Conservation (phyloP, 768 basidiomycete species). For the Amanita brunnescens region DNA sequence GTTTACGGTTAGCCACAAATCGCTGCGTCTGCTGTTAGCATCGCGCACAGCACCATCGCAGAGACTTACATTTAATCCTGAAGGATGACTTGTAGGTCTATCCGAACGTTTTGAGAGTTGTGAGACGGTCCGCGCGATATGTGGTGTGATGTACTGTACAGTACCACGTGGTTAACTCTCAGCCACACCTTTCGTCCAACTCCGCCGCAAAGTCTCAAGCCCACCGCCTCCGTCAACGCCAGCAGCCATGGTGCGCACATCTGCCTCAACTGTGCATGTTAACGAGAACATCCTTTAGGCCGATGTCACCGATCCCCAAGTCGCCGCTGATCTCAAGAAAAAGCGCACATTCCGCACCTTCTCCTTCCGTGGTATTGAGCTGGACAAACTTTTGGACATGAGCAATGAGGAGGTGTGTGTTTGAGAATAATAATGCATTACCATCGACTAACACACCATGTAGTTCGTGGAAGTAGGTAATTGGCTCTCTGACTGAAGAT, state of each 20-base stretch:
- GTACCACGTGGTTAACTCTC: constrained; percentile 38
- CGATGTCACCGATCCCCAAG: constrained; percentile 86
- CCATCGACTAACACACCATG: constrained; percentile 3
- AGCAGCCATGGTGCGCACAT: constrained; percentile 32
- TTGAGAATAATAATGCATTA: neutral
- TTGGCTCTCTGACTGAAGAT: neutral
- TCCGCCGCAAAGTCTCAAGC: constrained; percentile 22
- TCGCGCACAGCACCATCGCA: neutral
- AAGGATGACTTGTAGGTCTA: constrained; percentile 93
- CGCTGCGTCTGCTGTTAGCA: constrained; percentile 33
- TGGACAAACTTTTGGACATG: constrained; percentile 96
- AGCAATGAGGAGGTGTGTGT: constrained; percentile 85
- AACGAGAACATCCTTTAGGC: constrained; percentile 37
- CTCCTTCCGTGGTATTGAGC: constrained; percentile 96
- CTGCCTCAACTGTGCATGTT: neutral
- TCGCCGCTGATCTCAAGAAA: constrained; percentile 98
- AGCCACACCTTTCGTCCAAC: constrained; percentile 38
- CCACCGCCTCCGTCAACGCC: constrained; percentile 34
- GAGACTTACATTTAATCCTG: constrained; percentile 74
- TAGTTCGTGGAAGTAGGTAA: constrained; percentile 76
- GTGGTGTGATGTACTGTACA: constrained; percentile 43
- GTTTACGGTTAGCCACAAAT: constrained; percentile 87
- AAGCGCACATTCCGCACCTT: constrained; percentile 98
- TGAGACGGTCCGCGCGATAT: constrained; percentile 11
- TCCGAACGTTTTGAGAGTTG: constrained; percentile 43